Base-by-base conservation (phyloP, 352 stramenopile species). In the Phytophthora foliorum region DNA sequence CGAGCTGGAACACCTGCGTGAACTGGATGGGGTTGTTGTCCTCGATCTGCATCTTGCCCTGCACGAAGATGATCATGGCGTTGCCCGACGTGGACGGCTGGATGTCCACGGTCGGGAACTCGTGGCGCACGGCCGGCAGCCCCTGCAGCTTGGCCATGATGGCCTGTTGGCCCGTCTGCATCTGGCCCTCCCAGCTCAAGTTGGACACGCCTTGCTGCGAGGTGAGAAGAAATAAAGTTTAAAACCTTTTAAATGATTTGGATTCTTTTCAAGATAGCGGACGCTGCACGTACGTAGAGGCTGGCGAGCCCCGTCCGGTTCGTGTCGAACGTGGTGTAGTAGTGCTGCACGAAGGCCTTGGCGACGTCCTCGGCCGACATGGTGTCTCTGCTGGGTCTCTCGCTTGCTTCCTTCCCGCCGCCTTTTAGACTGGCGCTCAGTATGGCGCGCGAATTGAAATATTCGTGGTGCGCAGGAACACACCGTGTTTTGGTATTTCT, bases 1-100 rank as follows among this genome's bases (percentile, higher is more conserved):
- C 94, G 45, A 99, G 85, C 78, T 99, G 95, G 78, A 99, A 99
- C 22, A 98, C 92, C 72, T 99, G 94, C 73, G 94, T 98, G 85
- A 98, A 99, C 69, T 99, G 95, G 52, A 99, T 87, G 27, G 94
- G 93, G 70, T 96, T 97, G 72, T 93, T 96, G 38, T 91, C 91
- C 32, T 97, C 95, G 79, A 99, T 98, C 81, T 88, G 68, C 61
- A 98, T 82, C 67, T 91, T 93, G 67, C 96, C 96, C 62, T 96
- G 97, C 49, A 98, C 95, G 71, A 98, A 98, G 77, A 98, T 98
- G 71, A 99, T 84, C 75, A 99, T 97, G 38, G 93, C 88, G 79
- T 92, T 96, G 54, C 78, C 70, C 50, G 85, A 95, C 32, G 84
- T 93, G 7, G 90, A 97, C 22, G 94, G 93, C 86, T 98, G 95